Evolutionary conservation across 306 rosid genomes (phyloP).

Genomic region (Gastrolobium villosum): DNA sequence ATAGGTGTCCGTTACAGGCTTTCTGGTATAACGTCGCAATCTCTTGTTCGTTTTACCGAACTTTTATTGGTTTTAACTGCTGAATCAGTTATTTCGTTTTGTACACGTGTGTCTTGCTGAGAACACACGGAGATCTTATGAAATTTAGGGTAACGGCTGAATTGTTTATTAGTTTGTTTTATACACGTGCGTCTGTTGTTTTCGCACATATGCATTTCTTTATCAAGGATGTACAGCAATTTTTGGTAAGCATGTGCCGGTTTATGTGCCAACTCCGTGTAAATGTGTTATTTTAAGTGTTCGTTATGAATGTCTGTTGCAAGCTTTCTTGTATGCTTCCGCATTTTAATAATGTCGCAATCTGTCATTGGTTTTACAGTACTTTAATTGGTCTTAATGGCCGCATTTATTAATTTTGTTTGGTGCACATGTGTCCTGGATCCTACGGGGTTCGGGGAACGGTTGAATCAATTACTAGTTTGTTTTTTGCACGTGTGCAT

Average conservation of each 20-base stretch:
- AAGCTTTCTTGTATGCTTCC: background rate
- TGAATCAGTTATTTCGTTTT: background rate
- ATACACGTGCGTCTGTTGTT: background rate
- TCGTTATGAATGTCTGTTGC: background rate
- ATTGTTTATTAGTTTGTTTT: slow-evolving; percentile 22
- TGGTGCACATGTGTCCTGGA: background rate
- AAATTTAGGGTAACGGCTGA: background rate
- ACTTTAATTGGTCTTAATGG: slow-evolving; percentile 10
- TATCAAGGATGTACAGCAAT: slow-evolving; percentile 63
- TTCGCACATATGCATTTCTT: background rate
- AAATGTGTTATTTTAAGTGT: slow-evolving; percentile 22
- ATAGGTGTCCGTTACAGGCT: background rate
- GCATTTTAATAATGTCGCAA: slow-evolving; percentile 15
- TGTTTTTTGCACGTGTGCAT: background rate
- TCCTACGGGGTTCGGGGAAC: background rate
- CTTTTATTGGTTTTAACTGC: slow-evolving; percentile 15
- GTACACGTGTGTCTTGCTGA: background rate
- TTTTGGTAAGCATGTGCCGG: slow-evolving; percentile 66
- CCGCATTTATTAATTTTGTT: background rate
- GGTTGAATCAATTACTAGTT: slow-evolving; percentile 3
- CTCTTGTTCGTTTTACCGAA: background rate
- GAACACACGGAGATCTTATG: background rate
- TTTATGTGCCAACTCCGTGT: slow-evolving; percentile 19
- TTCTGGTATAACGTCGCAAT: background rate
- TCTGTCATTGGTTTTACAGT: background rate